Evolutionary conservation across 1,284 basidiomycete species (phyloP), one percentile per base, ranked within the genome.

Genomic region (Nidula niveotomentosa): DNA sequence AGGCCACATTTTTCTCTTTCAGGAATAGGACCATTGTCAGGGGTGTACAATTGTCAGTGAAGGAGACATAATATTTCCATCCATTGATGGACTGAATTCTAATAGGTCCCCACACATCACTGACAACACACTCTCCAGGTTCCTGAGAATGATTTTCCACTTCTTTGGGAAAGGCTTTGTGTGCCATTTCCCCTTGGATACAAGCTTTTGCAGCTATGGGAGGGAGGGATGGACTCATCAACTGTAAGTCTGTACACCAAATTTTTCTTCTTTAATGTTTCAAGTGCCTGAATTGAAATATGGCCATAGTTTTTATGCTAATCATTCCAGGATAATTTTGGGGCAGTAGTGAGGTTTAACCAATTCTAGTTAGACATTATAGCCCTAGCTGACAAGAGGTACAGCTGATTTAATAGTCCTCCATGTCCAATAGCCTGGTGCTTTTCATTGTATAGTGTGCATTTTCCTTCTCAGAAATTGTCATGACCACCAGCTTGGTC

Each of bases 241-340:
- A 74, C 60, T 10, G 64, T 49, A 60, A 74, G 65, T 7, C 71
- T 64, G 10, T 49, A 50, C 10, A 70, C 65, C 60, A 74, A 64
- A 1, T 51, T 36, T 15, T 62, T 54, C 12, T 36, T 51, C 33
- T 66, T 55, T 17, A 72, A 44, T 12, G 53, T 34, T 37, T 65
- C 54, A 6, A 72, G 41, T 1, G 58, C 52, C 5, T 36, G 33
- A 9, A 60, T 53, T 34, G 62, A 57, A 15, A 75, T 57, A 52
- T 76, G 73, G 0, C 72, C 71, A 51, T 71, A 64, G 0, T 61
- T 52, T 1, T 58, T 55, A 48, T 76, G 74, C 71, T 69, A 73
- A 36, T 74, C 61, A 15, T 70, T 58, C 67, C 65, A 72, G 1
- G 66, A 47, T 8, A 48, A 17, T 35, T 55, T 53, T 44, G 49